Base-by-base conservation (phyloP, 805 yeast genomes). In the Kuraishia hungarica region DNA sequence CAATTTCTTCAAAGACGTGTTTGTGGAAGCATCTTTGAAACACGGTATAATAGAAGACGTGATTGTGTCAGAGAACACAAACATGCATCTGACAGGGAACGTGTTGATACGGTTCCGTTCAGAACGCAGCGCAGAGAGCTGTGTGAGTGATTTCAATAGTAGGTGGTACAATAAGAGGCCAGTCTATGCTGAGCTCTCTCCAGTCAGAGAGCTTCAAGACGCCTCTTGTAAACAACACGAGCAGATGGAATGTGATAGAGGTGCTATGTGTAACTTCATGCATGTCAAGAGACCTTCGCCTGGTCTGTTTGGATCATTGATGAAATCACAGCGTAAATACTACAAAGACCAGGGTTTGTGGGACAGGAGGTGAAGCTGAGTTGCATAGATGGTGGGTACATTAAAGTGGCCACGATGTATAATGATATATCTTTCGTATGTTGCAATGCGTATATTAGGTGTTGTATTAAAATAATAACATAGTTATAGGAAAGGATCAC, bases 161-260 rank as follows among this genome's bases (percentile, higher is more conserved):
- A 78, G 94, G 56, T 92, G 97, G 97, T 92, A 82, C 65, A 81
- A 82, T 55, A 82, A 81, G 8, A 71, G 84, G 55, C 98, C 97
- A 0, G 82, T 92, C 0, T 87, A 83, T 66, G 82, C 89, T 63
- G 94, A 89, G 62, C 72, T 89, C 26, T 80, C 89, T 23, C 94
- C 97, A 15, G 92, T 89, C 20, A 69, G 77, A 2, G 83, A 79
- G 63, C 81, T 88, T 60, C 73, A 77, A 50, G 94, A 86, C 55
- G 87, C 96, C 13, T 76, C 81, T 54, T 92, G 98, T 65, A 75
- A 89, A 48, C 86, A 86, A 49, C 85, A 86, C 63, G 89, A 84
- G 46, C 69, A 74, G 1, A 69, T 75, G 23, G 72, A 71, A 15
- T 92, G 98, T 65, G 79, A 77, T n/a, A 78, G 97, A 65, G 93